Base-by-base conservation (phyloP, 495 filamentous ascomycete genomes). In the Penicillium maclennaniae region DNA sequence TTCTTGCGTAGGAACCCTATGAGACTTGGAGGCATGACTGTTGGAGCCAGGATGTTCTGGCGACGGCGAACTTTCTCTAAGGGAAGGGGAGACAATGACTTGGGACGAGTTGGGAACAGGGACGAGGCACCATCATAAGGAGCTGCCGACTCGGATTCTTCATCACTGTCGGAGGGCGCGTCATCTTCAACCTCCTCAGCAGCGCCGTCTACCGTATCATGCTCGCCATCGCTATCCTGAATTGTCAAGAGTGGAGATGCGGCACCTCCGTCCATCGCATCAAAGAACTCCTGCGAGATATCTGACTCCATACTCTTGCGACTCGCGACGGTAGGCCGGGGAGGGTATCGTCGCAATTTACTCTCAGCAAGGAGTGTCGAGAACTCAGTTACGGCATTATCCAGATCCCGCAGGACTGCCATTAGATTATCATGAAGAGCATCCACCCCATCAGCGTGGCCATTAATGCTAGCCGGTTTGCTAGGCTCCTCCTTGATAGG, bases 1-100 rank as follows among this genome's bases (percentile, higher is more conserved):
- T 98, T 98, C 67, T 97, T 98, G 62, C 95, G 89, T 9, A 97
- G 76, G 66, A 97, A 95, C 1, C 88, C 87, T 51, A 98, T 93
- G 27, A 98, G 73, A 69, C 89, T 95, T 0, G 93, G 93, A 0
- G 95, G 92, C 36, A 82, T 64, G 25, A 89, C 82, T 21, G 82
- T 91, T 4, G 91, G 81, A 1, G 86, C 76, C 0, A 81, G 74
- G 14, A 98, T 82, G 2, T 83, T 86, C 16, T 71, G 75, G 47
- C 93, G 83, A n/a, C 93, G 81, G 38, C 76, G 67, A 6, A 92
- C 76, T 0, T 71, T 56, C 19, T 83, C 71, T 28, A 92, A 73
- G 7, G 93, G 93, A 15, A 98, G 78, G 5, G 95, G 93, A 16
- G 77, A 63, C 10, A 97, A 76, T 7, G 83, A 84, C 56, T 91